Evolutionary conservation across 495 filamentous ascomycete species (phyloP).

Genomic region (Neurospora cerealis): DNA sequence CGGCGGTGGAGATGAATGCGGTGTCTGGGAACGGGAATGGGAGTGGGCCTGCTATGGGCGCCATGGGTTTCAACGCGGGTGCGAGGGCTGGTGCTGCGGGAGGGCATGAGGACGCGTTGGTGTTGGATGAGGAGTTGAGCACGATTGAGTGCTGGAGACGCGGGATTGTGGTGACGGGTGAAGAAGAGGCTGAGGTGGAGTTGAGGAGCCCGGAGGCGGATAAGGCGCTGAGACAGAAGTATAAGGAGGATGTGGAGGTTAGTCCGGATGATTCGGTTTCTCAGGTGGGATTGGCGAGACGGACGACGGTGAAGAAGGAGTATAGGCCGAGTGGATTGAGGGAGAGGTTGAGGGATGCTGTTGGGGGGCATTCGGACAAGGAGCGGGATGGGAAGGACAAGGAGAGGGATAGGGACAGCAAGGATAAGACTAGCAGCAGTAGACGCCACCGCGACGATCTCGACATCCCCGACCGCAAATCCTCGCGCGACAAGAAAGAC

Average conservation of each 20-base stretch:
- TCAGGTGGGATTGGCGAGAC: constrained; percentile 12
- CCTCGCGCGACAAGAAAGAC: neutral
- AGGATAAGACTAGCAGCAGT: constrained; percentile 2
- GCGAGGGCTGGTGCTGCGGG: neutral
- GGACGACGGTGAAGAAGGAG: constrained; percentile 11
- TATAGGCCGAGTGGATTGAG: constrained; percentile 20
- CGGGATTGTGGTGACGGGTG: constrained; percentile 51
- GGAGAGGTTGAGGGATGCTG: neutral
- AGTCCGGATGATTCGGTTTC: constrained; percentile 21
- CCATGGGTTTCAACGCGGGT: neutral
- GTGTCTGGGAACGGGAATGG: neutral
- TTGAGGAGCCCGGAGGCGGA: constrained; percentile 74
- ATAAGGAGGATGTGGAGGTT: constrained; percentile 10
- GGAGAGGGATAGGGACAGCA: constrained; percentile 22
- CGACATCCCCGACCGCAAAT: neutral
- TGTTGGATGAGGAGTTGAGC: constrained; percentile 44
- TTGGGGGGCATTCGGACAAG: neutral
- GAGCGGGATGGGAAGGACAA: constrained; percentile 9
- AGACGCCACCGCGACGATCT: neutral
- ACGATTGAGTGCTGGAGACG: constrained; percentile 74
- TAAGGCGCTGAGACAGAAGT: constrained; percentile 37
- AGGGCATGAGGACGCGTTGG: constrained; percentile 34
- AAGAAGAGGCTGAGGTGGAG: constrained; percentile 74
- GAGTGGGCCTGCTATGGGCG: neutral
- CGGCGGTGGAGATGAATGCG: constrained; percentile 44